These are phyloP conservation scores for Hura crepitans DNA, from an alignment of 441 rosid genomes.

Conservation along the genomic window DNA sequence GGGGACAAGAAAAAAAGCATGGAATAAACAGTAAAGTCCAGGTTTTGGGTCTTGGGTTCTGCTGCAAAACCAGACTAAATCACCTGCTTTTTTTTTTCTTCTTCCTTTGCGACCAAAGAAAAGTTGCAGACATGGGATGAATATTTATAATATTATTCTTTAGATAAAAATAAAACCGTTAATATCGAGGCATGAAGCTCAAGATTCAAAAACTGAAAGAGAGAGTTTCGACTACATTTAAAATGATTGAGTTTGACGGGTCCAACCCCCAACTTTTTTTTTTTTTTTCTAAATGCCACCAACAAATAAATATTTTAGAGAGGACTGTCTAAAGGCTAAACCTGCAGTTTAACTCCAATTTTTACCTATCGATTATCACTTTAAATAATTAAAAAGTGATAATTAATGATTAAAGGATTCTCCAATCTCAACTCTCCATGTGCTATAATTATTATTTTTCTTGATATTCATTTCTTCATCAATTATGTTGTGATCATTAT, in stretches of 20 bases:
- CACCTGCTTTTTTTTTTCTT: slow-evolving; percentile 23
- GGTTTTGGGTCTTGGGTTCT: neutral
- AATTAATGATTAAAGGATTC: too few species aligned
- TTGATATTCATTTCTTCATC: slow-evolving; percentile 12
- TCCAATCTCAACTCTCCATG: slow-evolving; percentile 13
- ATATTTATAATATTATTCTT: neutral
- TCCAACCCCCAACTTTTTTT: slow-evolving; percentile 30
- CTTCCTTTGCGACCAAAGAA: neutral
- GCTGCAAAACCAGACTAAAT: slow-evolving; percentile 13
- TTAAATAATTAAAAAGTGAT: too few species aligned
- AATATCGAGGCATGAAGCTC: slow-evolving; percentile 5
- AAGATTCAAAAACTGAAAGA: slow-evolving; percentile 14
- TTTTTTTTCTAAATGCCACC: neutral
- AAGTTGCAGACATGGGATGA: neutral
- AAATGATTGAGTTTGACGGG: slow-evolving; percentile 46
- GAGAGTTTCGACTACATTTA: slow-evolving; percentile 27
- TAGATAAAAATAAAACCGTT: slow-evolving; percentile 33
- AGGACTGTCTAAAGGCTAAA: neutral
- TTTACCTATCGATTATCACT: too few species aligned
- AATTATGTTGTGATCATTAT: too few species aligned
- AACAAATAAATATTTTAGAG: neutral
- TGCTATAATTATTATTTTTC: neutral
- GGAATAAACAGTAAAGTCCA: slow-evolving; percentile 20
- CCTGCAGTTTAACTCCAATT: too few species aligned
- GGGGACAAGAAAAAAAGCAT: slow-evolving; percentile 9